phyloP scores from a whole-genome alignment of 83 land plant species.

The Picea abies region DNA sequence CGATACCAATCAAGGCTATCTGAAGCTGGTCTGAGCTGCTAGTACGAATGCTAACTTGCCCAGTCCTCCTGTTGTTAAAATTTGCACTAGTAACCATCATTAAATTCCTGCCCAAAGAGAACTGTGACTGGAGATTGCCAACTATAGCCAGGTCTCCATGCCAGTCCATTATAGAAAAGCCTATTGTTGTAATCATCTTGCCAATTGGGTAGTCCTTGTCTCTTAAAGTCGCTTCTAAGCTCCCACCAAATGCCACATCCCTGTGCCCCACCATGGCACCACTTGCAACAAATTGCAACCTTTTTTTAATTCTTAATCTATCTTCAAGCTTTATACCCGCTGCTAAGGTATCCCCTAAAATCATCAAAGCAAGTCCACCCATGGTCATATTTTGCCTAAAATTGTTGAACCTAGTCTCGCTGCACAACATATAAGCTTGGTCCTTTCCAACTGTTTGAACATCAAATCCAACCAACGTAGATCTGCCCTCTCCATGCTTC shows the following conservation, averaged over 20 bases:
- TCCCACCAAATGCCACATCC: slow-evolving; percentile 89
- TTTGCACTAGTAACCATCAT: slow-evolving; percentile 61
- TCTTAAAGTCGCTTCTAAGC: slow-evolving; percentile 76
- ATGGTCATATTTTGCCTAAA: slow-evolving; percentile 59
- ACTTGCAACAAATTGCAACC: slow-evolving; percentile 62
- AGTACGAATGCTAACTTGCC: slow-evolving; percentile 73
- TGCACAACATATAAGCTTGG: slow-evolving; percentile 69
- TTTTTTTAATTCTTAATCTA: slow-evolving; percentile 57
- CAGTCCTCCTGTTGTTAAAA: slow-evolving; percentile 76
- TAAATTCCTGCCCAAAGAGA: slow-evolving; percentile 55
- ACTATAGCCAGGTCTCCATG: slow-evolving; percentile 77
- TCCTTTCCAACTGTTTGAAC: slow-evolving; percentile 76
- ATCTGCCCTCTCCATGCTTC: slow-evolving; percentile 39
- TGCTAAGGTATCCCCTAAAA: slow-evolving; percentile 72
- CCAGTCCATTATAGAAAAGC: slow-evolving; percentile 80
- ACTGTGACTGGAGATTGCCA: slow-evolving; percentile 73
- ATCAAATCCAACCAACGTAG: slow-evolving; percentile 59
- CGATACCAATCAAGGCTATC: slow-evolving; percentile 66
- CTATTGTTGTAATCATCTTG: slow-evolving; percentile 55
- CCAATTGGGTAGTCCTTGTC: slow-evolving; percentile 77
- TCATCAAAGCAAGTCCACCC: slow-evolving; percentile 72
- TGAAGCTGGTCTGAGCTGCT: slow-evolving; percentile 83
- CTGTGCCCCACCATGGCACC: slow-evolving; percentile 81
- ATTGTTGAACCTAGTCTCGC: slow-evolving; percentile 79
- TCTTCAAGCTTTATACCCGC: slow-evolving; percentile 92